Evolutionary conservation across 2,329 filamentous ascomycete species (phyloP).

Genomic region (Hyphodiscus sp.): DNA sequence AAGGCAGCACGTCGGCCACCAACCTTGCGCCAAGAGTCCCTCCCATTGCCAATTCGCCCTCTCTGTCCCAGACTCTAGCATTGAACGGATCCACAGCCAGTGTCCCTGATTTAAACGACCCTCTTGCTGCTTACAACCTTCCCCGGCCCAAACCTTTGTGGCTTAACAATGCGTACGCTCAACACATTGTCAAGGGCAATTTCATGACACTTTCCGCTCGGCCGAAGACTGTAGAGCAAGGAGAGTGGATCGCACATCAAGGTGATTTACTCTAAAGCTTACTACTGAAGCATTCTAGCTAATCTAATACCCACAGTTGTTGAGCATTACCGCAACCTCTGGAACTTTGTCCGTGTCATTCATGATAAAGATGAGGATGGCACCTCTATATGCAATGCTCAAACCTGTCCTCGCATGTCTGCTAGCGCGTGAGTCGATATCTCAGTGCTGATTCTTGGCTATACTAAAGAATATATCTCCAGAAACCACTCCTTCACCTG

Average conservation of each 20-base stretch:
- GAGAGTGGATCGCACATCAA: conserved; percentile 95
- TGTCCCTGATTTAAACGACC: conserved; percentile 36
- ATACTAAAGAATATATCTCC: conserved; percentile 9
- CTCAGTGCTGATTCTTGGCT: neutral
- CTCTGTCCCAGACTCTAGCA: conserved; percentile 59
- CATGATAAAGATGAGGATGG: conserved; percentile 79
- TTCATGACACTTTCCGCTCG: conserved; percentile 93
- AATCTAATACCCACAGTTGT: conserved; percentile 54
- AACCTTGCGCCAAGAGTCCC: conserved; percentile 52
- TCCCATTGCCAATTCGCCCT: conserved; percentile 56
- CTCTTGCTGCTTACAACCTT: conserved; percentile 55
- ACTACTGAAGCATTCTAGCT: conserved; percentile 13
- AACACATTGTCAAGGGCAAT: conserved; percentile 92
- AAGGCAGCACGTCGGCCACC: conserved; percentile 45
- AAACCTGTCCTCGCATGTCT: conserved; percentile 85
- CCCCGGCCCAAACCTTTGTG: conserved; percentile 64
- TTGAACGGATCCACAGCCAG: conserved; percentile 49
- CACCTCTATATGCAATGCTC: conserved; percentile 73
- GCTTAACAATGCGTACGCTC: conserved; percentile 68
- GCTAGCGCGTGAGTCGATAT: conserved; percentile 70
- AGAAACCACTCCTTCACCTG: conserved; percentile 94
- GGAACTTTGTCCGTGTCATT: conserved; percentile 82
- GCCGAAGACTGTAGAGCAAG: conserved; percentile 87
- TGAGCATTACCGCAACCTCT: conserved; percentile 84
- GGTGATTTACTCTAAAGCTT: conserved; percentile 45